Base-by-base conservation (phyloP, 495 filamentous ascomycete species). In the Daldinia grandis region DNA sequence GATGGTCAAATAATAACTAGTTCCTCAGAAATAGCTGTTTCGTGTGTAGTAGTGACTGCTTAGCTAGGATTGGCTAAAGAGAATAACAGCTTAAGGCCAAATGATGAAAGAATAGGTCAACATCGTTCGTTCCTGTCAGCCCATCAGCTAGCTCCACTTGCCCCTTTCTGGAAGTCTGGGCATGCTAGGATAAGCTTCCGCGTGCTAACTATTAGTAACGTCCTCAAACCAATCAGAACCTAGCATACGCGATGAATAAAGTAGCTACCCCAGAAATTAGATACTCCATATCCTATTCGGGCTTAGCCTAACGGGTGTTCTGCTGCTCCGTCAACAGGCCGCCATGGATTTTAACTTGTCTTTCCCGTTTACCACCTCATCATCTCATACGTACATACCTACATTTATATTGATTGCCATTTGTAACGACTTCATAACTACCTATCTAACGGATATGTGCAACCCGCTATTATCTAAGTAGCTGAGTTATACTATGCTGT, bases 211-310 rank as follows among this genome's bases (percentile, higher is more conserved):
- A 21, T 10, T 59, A 50, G 38, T 58, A 35, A 49, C 17, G 8
- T 28, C 31, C 5, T 9, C 17, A 8, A 7, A 47, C 69, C 64
- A 72, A 72, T 67, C 47, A 72, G 47, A 24, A 21, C 7, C 9
- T 9, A 15, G n/a, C 5, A 51, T 58, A 25, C 35, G 37, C 47
- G 49, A 58, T 63, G 54, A 66, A 71, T 59, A 62, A 10, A 59
- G 59, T 49, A 72, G 69, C 64, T 72, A 63, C 69, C 69, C 69
- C 64, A 56, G 69, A 54, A 67, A 55, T 60, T 47, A 55, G 47
- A 54, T 40, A 51, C 24, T 25, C 6, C 25, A 33, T 17, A 17
- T 62, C 24, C 59, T 17, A 59, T 60, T 54, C 44, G 17, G 30
- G 59, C 5, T 42, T 63, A 64, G 64, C 9, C 17, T 64, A 35